A percentile compares a stretch with the other conserved stretches of the same genome.
These are phyloP conservation scores for Chaetomiaceae sp. DNA, from an alignment of 2,329 filamentous ascomycete genomes.

Conservation along the genomic window DNA sequence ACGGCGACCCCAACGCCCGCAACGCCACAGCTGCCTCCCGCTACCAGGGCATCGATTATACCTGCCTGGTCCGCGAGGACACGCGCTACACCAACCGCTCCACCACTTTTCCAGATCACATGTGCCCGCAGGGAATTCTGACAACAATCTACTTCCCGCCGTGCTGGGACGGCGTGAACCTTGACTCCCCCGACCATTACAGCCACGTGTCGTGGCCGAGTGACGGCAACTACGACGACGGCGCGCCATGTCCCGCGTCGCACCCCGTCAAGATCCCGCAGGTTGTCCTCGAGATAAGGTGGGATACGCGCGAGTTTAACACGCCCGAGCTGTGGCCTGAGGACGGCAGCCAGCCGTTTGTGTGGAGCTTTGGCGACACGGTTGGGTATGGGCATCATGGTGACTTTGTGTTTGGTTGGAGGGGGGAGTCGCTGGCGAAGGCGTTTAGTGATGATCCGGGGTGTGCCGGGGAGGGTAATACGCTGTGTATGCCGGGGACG, in stretches of 20 bases:
- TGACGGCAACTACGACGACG: conserved; percentile 29
- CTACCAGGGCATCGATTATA: conserved; percentile 35
- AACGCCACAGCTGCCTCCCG: conserved; percentile 15
- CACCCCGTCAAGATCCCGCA: conserved; percentile 15
- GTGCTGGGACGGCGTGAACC: conserved; percentile 58
- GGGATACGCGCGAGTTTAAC: conserved; percentile 10
- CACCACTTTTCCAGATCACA: conserved; percentile 34
- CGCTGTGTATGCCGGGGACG: neutral
- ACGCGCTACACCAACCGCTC: conserved; percentile 38
- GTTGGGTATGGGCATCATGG: conserved; percentile 9
- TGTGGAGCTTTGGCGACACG: conserved; percentile 15
- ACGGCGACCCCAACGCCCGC: conserved; percentile 30
- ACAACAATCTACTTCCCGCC: conserved; percentile 38
- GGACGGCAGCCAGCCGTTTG: conserved; percentile 11
- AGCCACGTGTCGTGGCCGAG: conserved; percentile 36
- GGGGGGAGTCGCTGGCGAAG: conserved; percentile 3
- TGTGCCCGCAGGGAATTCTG: conserved; percentile 38
- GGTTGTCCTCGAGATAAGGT: conserved; percentile 3
- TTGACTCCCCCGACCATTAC: conserved; percentile 50
- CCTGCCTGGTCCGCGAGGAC: conserved; percentile 36
- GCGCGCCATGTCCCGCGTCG: conserved; percentile 13
- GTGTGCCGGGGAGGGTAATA: neutral
- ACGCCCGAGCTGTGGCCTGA: neutral
- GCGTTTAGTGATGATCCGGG: conserved; percentile 1
- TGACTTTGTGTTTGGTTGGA: conserved; percentile 13